phyloP scores from a whole-genome alignment of 1,284 basidiomycete species.

The Cutaneotrichosporon cyanovorans region DNA sequence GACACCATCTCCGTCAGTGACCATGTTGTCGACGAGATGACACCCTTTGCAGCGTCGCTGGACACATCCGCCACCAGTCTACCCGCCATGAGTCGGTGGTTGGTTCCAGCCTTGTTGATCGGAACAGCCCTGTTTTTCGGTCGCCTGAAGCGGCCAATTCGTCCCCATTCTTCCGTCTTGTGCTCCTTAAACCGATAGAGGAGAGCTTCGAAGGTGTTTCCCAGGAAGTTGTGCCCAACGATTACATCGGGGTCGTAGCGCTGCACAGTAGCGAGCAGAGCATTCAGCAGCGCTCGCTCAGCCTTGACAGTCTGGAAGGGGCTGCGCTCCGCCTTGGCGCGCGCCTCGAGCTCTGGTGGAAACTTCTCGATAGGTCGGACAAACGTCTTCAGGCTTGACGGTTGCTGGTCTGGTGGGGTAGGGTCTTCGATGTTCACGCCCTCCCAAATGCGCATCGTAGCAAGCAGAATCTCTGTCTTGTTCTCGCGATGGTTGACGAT shows the following conservation, averaged over 20 bases:
- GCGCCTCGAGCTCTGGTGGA: constrained; percentile 72
- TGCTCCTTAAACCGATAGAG: constrained; percentile 85
- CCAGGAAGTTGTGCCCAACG: constrained; percentile 89
- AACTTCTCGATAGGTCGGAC: constrained; percentile 87
- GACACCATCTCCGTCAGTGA: constrained; percentile 93
- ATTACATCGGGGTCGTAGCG: constrained; percentile 91
- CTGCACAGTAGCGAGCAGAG: constrained; percentile 71
- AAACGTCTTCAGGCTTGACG: constrained; percentile 76
- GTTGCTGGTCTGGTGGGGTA: constrained; percentile 75
- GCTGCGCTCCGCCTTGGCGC: constrained; percentile 59
- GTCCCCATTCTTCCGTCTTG: constrained; percentile 86
- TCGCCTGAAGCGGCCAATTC: constrained; percentile 84
- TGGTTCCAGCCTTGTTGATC: constrained; percentile 75
- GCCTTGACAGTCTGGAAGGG: constrained; percentile 68
- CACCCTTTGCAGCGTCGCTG: constrained; percentile 90
- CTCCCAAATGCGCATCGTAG: constrained; percentile 77
- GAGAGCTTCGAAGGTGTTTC: constrained; percentile 83
- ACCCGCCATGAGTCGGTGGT: constrained; percentile 75
- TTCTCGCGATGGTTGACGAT: constrained; percentile 92
- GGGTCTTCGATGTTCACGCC: constrained; percentile 82
- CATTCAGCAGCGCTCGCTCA: constrained; percentile 79
- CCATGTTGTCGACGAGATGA: constrained; percentile 96
- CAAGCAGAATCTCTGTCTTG: constrained; percentile 85
- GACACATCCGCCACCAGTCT: constrained; percentile 86
- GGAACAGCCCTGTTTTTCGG: constrained; percentile 52